Evolutionary conservation across 1,284 basidiomycete species (phyloP), one percentile per base, ranked within the genome.

Genomic region (Ceratorhiza oryzae-sativae): DNA sequence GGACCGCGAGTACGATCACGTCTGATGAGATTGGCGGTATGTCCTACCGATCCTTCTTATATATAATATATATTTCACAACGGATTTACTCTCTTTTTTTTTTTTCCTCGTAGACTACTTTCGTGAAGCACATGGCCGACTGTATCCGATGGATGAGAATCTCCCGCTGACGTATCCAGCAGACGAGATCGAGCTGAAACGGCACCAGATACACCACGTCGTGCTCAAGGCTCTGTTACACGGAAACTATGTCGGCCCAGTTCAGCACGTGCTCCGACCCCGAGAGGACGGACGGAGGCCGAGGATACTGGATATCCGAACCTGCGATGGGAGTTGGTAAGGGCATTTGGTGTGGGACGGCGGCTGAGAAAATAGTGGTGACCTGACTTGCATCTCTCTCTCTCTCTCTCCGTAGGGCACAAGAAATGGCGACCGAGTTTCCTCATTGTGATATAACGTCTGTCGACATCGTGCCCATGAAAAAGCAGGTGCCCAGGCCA

Each of bases 351-450:
- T 45, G 9, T 45, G 42, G 15, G 1, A 15, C 27, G 4, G 30
- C 15, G 18, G 45, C 25, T 27, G n/a, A n/a, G n/a, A n/a, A 2
- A 62, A 2, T 36, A 3, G 18, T 20, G 9, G 9, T 45, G 6
- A 4, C 15, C 42, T 18, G 9, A 18, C 45, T 20, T 45, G 42
- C 6, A 8, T 18, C 6, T 45, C 42, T 18, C 3, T 18, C 4
- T 45, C 9, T 18, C 42, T 10, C 6, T 18, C 42, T 10, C 18
- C 42, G 6, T 23, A 71, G 67, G 67, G 67, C 67, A 10, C 67
- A 71, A 23, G 67, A 71, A 34, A 71, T 71, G 67, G 67, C 67
- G 3, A 25, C 53, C 13, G 67, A 71, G 45, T 71, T 71, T 20
- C 67, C 67, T 27, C 67, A 71, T 18, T 71, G 67, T 25, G 67